Conservation (phyloP, 257 asterid species). For the Fraxinus anomala region DNA sequence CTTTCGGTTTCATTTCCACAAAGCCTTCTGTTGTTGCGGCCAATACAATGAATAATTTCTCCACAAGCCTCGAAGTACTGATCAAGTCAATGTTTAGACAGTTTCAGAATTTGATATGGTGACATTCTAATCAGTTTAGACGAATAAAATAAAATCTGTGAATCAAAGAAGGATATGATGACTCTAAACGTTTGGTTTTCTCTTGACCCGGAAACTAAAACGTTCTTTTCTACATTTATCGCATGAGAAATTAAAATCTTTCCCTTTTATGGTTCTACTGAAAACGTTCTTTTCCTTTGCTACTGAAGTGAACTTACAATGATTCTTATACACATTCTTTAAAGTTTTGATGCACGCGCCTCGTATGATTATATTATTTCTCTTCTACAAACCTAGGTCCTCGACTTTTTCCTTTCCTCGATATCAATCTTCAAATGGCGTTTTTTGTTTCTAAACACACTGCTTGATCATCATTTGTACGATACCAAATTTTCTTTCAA, state of each 20-base stretch:
- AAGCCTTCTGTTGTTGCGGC: constrained; percentile 64
- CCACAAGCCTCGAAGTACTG: not conserved
- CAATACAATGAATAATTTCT: constrained; percentile 44
- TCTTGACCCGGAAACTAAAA: not conserved
- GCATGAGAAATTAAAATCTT: not conserved
- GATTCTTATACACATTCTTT: too few species aligned
- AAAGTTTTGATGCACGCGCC: too few species aligned
- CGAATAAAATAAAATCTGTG: not conserved
- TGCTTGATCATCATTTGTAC: too few species aligned
- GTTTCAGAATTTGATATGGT: not conserved
- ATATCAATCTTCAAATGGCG: not conserved
- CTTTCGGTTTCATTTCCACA: constrained; percentile 67
- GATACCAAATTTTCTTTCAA: too few species aligned
- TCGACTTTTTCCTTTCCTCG: not conserved
- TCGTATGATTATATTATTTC: too few species aligned
- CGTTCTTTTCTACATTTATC: not conserved
- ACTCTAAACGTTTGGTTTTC: not conserved
- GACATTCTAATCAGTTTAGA: not conserved
- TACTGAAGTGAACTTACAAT: too few species aligned
- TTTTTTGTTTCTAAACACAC: too few species aligned
- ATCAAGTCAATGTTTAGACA: not conserved
- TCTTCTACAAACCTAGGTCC: too few species aligned
- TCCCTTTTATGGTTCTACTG: not conserved
- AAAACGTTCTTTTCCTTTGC: too few species aligned
- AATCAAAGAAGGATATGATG: not conserved